A percentile compares a stretch with the other conserved stretches of the same genome.
Conservation (phyloP, 2,329 filamentous ascomycete genomes). For the Dothistroma pini region DNA sequence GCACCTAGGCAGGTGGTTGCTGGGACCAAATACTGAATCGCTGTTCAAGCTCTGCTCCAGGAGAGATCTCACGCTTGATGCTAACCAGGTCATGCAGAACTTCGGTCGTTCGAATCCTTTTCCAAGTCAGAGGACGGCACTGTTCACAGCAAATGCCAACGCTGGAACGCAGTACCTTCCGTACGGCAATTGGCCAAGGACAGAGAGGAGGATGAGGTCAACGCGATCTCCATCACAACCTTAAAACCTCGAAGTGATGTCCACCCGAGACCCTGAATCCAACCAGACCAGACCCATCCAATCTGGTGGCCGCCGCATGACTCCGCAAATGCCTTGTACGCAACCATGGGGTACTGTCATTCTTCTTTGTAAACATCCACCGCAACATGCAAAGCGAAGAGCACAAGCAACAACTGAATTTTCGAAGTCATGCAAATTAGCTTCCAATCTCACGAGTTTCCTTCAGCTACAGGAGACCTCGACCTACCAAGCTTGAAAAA, state of each 20-base stretch:
- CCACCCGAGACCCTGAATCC: not conserved
- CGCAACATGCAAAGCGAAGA: constrained; percentile 26
- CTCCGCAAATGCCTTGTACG: not conserved
- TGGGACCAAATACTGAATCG: too few species aligned
- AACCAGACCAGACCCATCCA: not conserved
- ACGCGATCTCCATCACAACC: not conserved
- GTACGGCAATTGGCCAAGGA: not conserved
- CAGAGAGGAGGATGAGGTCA: not conserved
- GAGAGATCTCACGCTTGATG: too few species aligned
- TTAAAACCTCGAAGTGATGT: not conserved
- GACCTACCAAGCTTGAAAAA: constrained; percentile 49
- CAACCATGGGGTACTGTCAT: not conserved
- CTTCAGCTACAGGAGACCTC: too few species aligned
- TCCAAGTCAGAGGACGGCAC: not conserved
- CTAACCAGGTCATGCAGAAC: too few species aligned
- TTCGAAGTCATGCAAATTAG: not conserved
- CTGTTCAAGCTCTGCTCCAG: too few species aligned
- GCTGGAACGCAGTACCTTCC: not conserved
- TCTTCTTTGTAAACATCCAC: constrained; percentile 16
- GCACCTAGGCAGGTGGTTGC: too few species aligned
- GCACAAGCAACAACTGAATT: constrained; percentile 17
- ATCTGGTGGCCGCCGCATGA: not conserved
- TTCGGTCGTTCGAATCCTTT: not conserved
- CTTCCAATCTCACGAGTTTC: not conserved
- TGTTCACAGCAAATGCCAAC: not conserved